A percentile compares a stretch with the other conserved stretches of the same genome.
Conservation (phyloP, 768 basidiomycete species). For the Rhodosporidiobolus sp. region DNA sequence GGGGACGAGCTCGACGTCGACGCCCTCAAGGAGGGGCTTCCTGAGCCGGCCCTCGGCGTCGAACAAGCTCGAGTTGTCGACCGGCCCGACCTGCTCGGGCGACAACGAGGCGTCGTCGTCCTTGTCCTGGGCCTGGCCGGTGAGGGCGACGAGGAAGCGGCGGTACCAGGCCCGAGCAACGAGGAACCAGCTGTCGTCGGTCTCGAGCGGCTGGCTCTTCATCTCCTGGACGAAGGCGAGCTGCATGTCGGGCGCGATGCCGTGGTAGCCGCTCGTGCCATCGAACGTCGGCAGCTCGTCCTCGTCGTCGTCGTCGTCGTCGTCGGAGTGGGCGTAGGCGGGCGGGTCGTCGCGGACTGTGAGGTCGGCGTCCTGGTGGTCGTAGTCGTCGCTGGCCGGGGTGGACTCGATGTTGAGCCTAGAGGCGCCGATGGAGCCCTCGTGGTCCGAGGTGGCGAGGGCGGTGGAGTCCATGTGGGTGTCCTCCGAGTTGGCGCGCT, state of each 20-base stretch:
- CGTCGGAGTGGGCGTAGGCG: slow-evolving; percentile 19
- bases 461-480: slow-evolving; percentile 3
- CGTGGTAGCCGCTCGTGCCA: slow-evolving; percentile 41
- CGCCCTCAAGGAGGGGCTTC: slow-evolving; percentile 56
- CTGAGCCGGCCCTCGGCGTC: slow-evolving; percentile 54
- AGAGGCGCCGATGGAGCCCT: slow-evolving; percentile 61
- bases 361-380: slow-evolving; percentile 3
- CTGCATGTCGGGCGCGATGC: slow-evolving; percentile 53
- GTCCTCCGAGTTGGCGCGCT: slow-evolving; percentile 48
- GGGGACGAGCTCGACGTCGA: slow-evolving; percentile 71
- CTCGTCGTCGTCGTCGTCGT: slow-evolving; percentile 3
- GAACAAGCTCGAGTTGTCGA: slow-evolving; percentile 72
- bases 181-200: slow-evolving; percentile 76
- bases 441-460: slow-evolving; percentile 38
- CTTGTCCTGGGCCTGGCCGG: slow-evolving; percentile 49
- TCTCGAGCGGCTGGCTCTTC: slow-evolving; percentile 53
- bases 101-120: slow-evolving; percentile 58
- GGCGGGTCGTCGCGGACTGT: slow-evolving; percentile 56
- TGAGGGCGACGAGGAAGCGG: slow-evolving; percentile 70
- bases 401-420: slow-evolving; percentile 48
- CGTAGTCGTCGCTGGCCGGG: slow-evolving; percentile 15
- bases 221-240: slow-evolving; percentile 55
- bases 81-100: slow-evolving; percentile 54
- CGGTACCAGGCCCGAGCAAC: slow-evolving; percentile 69
- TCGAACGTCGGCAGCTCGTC: slow-evolving; percentile 40